Conservation (phyloP, 2,329 filamentous ascomycete genomes). For the Knufia petricola region DNA sequence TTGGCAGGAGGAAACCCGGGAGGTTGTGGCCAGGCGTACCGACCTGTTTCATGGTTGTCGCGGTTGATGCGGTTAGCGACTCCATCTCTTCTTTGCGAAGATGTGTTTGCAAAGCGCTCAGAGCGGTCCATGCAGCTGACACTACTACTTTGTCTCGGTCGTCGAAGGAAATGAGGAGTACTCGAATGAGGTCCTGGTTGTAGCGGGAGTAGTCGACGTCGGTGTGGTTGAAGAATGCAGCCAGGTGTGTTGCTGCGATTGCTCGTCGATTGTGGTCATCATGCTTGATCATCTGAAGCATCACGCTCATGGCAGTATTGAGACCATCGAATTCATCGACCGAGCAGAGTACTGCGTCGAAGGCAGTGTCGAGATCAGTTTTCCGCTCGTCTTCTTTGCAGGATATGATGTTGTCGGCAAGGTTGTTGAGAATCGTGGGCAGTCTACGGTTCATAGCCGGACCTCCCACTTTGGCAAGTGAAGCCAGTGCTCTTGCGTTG, state of each 20-base stretch:
- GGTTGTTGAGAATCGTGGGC: constrained; percentile 79
- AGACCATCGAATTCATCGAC: constrained; percentile 95
- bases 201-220: constrained; percentile 89
- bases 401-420: constrained; percentile 82
- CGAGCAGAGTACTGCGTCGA: constrained; percentile 81
- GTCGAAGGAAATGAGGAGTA: constrained; percentile 83
- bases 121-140: constrained; percentile 78
- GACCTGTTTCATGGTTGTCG: constrained; percentile 76
- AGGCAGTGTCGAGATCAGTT: constrained; percentile 64
- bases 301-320: constrained; percentile 89
- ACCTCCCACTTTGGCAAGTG: constrained; percentile 82
- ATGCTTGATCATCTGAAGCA: constrained; percentile 79
- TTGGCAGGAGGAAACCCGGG: constrained; percentile 79
- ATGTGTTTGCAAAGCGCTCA: constrained; percentile 77
- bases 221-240: constrained; percentile 72
- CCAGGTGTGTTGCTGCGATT: constrained; percentile 66
- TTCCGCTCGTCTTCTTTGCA: constrained; percentile 65
- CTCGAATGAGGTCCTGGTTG: constrained; percentile 88
- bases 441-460: constrained; percentile 82
- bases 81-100: constrained; percentile 98
- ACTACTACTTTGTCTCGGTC: constrained; percentile 76
- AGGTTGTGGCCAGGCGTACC: constrained; percentile 78
- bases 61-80: constrained; percentile 72
- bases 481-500: constrained; percentile 89
- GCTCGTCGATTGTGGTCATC: constrained; percentile 81